phyloP scores from a whole-genome alignment of 306 rosid genomes.

The Inga leiocalycina region DNA sequence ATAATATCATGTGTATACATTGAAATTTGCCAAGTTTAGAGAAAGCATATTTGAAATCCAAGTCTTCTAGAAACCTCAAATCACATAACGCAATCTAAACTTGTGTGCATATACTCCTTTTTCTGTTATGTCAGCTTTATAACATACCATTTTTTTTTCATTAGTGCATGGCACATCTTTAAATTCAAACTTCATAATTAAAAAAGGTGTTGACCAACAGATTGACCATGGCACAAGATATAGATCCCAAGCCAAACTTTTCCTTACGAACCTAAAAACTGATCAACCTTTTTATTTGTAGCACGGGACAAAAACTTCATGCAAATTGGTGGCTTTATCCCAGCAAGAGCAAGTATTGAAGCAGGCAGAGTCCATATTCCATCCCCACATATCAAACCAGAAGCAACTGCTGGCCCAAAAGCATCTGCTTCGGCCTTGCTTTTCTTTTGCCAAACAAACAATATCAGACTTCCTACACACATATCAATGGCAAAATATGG shows the following conservation, averaged over 20 bases:
- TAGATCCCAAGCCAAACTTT: conserved; percentile 19
- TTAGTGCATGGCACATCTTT: neutral
- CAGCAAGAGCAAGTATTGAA: conserved; percentile 52
- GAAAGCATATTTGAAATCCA: conserved; percentile 10
- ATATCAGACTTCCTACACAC: conserved; percentile 57
- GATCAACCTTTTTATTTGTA: conserved; percentile 41
- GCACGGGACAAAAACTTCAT: conserved; percentile 59
- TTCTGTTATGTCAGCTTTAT: neutral
- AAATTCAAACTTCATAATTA: neutral
- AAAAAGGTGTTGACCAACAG: neutral
- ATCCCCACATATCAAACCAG: conserved; percentile 65
- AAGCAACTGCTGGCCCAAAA: conserved; percentile 56
- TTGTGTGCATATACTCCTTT: conserved; percentile 13
- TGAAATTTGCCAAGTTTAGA: neutral
- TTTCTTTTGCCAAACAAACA: conserved; percentile 46
- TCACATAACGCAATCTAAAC: neutral
- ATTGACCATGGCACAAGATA: conserved; percentile 34
- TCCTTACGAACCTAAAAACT: conserved; percentile 36
- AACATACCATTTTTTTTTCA: neutral
- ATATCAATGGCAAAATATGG: conserved; percentile 56
- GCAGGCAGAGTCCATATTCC: conserved; percentile 60
- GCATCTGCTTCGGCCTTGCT: conserved; percentile 54
- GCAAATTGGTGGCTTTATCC: conserved; percentile 62
- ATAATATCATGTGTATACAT: neutral
- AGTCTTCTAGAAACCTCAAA: neutral